Percentiles rank a stretch among this genome's conserved stretches.
Evolutionary conservation across 2,329 filamentous ascomycete genomes (phyloP).

Genomic region (Dactylellina haptotyla): DNA sequence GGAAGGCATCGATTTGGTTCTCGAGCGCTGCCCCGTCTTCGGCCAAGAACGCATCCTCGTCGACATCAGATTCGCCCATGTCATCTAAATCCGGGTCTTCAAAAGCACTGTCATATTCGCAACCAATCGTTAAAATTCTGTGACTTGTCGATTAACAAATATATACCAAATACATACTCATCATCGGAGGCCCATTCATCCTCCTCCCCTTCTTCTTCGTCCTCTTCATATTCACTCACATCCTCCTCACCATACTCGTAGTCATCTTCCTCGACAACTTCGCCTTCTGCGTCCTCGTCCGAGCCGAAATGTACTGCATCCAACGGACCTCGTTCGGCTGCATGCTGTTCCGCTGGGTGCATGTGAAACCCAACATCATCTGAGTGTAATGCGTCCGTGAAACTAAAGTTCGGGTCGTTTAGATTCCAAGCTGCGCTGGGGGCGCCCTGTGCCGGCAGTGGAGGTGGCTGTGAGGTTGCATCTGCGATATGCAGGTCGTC

Average conservation of each 20-base stretch:
- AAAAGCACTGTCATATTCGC: constrained; percentile 14
- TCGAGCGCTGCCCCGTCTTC: constrained; percentile 34
- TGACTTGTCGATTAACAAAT: neutral
- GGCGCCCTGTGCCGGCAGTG: constrained; percentile 6
- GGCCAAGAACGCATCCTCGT: constrained; percentile 34
- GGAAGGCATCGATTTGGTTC: constrained; percentile 49
- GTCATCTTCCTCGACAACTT: constrained; percentile 41
- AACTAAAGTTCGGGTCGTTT: constrained; percentile 43
- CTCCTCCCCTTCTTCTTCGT: constrained; percentile 41
- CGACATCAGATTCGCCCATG: constrained; percentile 38
- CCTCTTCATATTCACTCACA: constrained; percentile 45
- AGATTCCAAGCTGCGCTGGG: constrained; percentile 28
- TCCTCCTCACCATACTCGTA: constrained; percentile 45
- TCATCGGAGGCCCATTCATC: constrained; percentile 48
- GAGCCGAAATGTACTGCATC: constrained; percentile 30
- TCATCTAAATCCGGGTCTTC: constrained; percentile 41
- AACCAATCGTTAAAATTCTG: neutral
- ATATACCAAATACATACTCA: constrained; percentile 10
- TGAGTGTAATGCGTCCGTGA: constrained; percentile 51
- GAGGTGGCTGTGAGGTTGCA: constrained; percentile 37
- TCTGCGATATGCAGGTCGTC: constrained; percentile 27
- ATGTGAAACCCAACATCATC: constrained; percentile 33
- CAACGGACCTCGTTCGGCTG: constrained; percentile 26
- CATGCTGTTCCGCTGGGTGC: constrained; percentile 8
- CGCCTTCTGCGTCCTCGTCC: constrained; percentile 50